These are phyloP conservation scores for Sechiopsis laciniata DNA, from an alignment of 306 rosid genomes.

Conservation along the genomic window DNA sequence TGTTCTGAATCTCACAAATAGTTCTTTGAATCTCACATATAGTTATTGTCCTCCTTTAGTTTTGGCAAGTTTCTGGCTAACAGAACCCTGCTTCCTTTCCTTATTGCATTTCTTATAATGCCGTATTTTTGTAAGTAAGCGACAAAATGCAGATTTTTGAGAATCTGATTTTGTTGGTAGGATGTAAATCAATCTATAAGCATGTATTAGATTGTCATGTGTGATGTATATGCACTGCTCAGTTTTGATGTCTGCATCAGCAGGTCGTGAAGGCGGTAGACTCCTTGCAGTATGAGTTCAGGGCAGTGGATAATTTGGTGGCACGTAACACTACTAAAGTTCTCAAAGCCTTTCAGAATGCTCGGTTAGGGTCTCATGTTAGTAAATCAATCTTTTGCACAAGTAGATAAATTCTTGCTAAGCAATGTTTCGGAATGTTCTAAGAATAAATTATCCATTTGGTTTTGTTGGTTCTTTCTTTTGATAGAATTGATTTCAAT, in stretches of 20 bases:
- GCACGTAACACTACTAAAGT: constrained; percentile 68
- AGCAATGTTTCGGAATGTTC: background rate
- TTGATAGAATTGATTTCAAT: background rate
- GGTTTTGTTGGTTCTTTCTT: background rate
- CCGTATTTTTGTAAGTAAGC: too few relatives aligned
- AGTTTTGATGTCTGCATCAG: constrained; percentile 17
- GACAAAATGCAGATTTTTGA: too few relatives aligned
- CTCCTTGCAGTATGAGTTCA: constrained; percentile 63
- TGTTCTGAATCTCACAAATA: background rate
- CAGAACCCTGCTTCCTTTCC: background rate
- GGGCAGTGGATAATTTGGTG: constrained; percentile 77
- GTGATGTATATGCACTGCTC: background rate
- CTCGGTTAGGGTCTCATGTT: constrained; percentile 87
- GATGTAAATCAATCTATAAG: background rate
- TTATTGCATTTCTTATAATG: background rate
- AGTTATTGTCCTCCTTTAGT: background rate
- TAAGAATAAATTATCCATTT: background rate
- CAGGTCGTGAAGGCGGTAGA: constrained; percentile 81
- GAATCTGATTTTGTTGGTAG: constrained; percentile 23
- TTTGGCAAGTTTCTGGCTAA: background rate
- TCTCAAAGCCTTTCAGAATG: constrained; percentile 73
- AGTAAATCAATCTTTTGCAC: constrained; percentile 20
- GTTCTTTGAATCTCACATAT: too few relatives aligned
- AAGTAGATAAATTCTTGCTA: background rate
- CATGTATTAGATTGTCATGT: background rate